Conservation (phyloP, 148 eudicot species). For the Spergularia bocconei region DNA sequence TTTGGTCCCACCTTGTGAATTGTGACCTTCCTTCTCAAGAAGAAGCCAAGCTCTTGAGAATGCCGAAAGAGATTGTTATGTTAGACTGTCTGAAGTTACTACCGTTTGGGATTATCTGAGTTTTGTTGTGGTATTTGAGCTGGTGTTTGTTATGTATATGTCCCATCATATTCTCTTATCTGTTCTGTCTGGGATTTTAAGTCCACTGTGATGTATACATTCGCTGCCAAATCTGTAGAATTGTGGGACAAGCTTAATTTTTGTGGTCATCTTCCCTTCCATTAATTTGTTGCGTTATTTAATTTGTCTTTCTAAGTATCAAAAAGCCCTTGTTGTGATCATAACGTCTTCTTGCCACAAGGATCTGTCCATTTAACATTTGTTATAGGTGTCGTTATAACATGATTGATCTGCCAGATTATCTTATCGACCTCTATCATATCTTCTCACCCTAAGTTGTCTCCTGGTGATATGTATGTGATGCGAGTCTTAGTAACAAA, state of each 20-base stretch:
- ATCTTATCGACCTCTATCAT: neutral
- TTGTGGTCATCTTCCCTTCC: neutral
- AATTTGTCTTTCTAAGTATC: neutral
- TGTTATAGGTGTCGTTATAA: neutral
- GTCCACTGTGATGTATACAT: neutral
- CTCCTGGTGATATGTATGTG: neutral
- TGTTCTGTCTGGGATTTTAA: slow-evolving; percentile 4
- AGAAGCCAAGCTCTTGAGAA: slow-evolving; percentile 10
- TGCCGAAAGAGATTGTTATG: slow-evolving; percentile 10
- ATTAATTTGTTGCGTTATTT: neutral
- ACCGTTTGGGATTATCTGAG: slow-evolving; percentile 3
- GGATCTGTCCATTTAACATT: neutral
- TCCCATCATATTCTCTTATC: slow-evolving; percentile 5
- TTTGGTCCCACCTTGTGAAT: slow-evolving; percentile 26
- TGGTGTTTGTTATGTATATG: slow-evolving; percentile 9
- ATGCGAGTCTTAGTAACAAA: neutral
- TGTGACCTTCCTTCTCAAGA: slow-evolving; percentile 7
- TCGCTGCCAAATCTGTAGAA: neutral
- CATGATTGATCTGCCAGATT: neutral
- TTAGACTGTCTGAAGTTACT: slow-evolving; percentile 6
- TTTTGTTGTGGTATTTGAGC: slow-evolving; percentile 1
- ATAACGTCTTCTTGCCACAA: neutral
- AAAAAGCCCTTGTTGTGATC: neutral
- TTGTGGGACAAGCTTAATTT: neutral
- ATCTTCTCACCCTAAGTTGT: neutral